Conservation (phyloP, 1,139 yeast species). For the Lodderomyces orthopsilosis region DNA sequence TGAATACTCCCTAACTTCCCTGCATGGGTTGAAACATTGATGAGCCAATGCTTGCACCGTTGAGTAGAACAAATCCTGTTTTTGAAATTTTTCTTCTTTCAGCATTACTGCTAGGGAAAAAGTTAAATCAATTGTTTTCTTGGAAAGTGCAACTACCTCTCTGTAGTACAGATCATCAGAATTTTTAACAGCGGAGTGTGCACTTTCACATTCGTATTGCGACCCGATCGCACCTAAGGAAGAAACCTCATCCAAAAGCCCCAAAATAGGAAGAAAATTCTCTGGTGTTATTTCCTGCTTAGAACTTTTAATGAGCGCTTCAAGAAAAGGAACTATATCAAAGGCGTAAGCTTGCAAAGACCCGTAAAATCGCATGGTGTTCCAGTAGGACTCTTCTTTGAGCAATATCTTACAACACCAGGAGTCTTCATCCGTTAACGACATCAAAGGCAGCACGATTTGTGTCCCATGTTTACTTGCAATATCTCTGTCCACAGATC, state of each 20-base stretch:
- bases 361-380: conserved; percentile 54
- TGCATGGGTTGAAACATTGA: conserved; percentile 86
- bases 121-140: conserved; percentile 62
- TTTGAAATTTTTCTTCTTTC: conserved; percentile 22
- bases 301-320: conserved; percentile 37
- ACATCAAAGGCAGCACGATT: conserved; percentile 52
- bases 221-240: conserved; percentile 82
- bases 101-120: conserved; percentile 41
- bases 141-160: conserved; percentile 55
- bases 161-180: conserved; percentile 39
- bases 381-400: conserved; percentile 60
- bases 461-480: conserved; percentile 48
- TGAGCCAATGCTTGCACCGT: conserved; percentile 77
- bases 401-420: conserved; percentile 43
- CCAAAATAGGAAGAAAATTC: conserved; percentile 64
- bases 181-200: conserved; percentile 19
- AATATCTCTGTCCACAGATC: conserved; percentile 35
- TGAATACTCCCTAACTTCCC: conserved; percentile 69
- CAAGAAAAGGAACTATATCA: conserved; percentile 49
- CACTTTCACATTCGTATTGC: conserved; percentile 67
- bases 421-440: conserved; percentile 48
- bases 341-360: conserved; percentile 52
- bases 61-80: conserved; percentile 49
- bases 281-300: conserved; percentile 38
- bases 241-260: conserved; percentile 75